Evolutionary conservation across 2,329 filamentous ascomycete species (phyloP).

Genomic region (Phialocephala sp.): DNA sequence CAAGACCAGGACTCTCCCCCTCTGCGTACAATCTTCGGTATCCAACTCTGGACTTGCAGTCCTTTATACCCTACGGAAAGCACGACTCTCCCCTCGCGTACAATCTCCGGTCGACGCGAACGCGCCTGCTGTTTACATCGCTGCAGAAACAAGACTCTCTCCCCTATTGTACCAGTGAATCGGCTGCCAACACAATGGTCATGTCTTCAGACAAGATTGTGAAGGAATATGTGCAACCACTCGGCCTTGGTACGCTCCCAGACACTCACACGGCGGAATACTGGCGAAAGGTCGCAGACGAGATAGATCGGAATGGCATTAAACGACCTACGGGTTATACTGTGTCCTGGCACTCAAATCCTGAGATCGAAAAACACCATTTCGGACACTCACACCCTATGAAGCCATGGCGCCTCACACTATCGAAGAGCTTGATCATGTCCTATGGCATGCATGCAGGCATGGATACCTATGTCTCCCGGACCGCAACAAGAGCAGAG

Average conservation of each 20-base stretch:
- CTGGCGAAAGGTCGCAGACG: slow-evolving; percentile 35
- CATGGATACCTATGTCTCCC: slow-evolving; percentile 91
- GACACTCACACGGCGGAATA: slow-evolving; percentile 39
- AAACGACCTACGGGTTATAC: slow-evolving; percentile 82
- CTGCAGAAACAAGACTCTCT: not conserved
- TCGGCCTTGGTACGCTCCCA: slow-evolving; percentile 33
- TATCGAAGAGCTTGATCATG: slow-evolving; percentile 93
- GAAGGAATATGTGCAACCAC: slow-evolving; percentile 41
- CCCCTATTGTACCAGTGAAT: not conserved
- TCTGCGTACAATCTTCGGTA: too few species aligned
- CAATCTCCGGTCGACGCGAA: too few species aligned
- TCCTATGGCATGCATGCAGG: slow-evolving; percentile 95
- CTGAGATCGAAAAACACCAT: slow-evolving; percentile 93
- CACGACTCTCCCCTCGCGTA: too few species aligned
- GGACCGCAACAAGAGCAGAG: slow-evolving; percentile 86
- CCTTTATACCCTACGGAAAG: too few species aligned
- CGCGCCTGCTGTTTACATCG: too few species aligned
- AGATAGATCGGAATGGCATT: slow-evolving; percentile 66
- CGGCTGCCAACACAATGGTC: slow-evolving; percentile 35
- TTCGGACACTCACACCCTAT: slow-evolving; percentile 97
- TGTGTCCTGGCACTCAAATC: slow-evolving; percentile 95
- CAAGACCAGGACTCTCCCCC: too few species aligned
- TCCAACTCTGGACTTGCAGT: too few species aligned
- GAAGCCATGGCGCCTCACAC: slow-evolving; percentile 96
- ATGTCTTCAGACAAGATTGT: slow-evolving; percentile 38